Evolutionary conservation across 768 basidiomycete genomes (phyloP).

Genomic region (Russula virescens): DNA sequence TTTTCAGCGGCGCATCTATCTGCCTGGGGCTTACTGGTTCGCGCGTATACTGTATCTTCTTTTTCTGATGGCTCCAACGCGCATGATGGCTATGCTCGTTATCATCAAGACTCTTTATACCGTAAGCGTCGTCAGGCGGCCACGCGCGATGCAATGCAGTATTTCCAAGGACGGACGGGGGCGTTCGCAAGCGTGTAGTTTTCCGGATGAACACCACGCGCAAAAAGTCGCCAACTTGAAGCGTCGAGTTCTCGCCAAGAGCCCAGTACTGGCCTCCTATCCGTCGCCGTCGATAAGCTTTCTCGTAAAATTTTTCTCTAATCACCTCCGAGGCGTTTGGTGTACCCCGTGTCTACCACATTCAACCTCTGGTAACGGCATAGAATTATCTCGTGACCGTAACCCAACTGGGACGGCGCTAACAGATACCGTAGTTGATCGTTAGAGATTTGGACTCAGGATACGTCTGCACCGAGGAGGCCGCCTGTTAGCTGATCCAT

Average conservation of each 20-base stretch:
- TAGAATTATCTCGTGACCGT: not conserved
- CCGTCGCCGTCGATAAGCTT: not conserved
- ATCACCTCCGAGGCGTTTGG: not conserved
- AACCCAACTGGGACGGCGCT: not conserved
- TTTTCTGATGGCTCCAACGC: constrained; percentile 32
- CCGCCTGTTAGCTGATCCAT: no score
- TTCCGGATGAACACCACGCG: not conserved
- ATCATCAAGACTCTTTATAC: constrained; percentile 27
- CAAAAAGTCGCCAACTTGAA: no score
- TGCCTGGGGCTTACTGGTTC: constrained; percentile 35
- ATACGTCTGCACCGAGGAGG: no score
- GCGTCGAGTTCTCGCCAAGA: not conserved
- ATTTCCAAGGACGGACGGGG: not conserved
- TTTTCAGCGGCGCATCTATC: constrained; percentile 37
- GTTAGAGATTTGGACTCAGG: no score
- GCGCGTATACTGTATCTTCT: constrained; percentile 30
- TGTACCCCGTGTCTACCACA: not conserved
- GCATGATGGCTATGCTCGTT: constrained; percentile 35
- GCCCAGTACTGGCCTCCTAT: not conserved
- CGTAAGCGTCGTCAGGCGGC: constrained; percentile 7
- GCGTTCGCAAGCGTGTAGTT: not conserved
- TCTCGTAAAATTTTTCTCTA: not conserved
- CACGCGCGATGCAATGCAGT: not conserved
- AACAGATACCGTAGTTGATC: not conserved
- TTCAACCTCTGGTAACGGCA: not conserved